Percentiles rank a stretch among this genome's conserved stretches.
Conservation (phyloP, 306 rosid genomes). For the Arachis stenosperma region DNA sequence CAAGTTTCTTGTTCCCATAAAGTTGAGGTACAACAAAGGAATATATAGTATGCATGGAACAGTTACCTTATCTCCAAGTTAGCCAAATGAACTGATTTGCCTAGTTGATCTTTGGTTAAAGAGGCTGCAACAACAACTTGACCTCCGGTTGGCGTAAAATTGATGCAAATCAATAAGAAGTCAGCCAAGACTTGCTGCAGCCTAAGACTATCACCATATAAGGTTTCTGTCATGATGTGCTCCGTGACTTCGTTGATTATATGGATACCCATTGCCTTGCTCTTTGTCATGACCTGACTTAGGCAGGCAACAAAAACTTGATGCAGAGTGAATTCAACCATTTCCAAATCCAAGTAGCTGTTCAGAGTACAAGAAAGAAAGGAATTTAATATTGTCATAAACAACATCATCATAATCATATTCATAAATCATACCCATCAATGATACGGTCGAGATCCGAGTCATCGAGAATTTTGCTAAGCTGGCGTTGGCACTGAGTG, state of each 20-base stretch:
- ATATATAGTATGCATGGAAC: not conserved
- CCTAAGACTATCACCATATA: constrained; percentile 73
- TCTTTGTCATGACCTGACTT: constrained; percentile 67
- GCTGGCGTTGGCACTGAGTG: constrained; percentile 70
- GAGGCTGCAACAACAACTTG: constrained; percentile 58
- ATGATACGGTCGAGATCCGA: constrained; percentile 76
- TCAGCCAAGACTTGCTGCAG: constrained; percentile 80
- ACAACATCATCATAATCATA: constrained; percentile 8
- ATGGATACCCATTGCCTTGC: constrained; percentile 53
- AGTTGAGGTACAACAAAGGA: not conserved
- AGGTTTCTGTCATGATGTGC: constrained; percentile 50
- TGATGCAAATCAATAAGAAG: constrained; percentile 61
- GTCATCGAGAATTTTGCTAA: constrained; percentile 78
- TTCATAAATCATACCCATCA: constrained; percentile 60
- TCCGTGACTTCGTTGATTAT: constrained; percentile 60
- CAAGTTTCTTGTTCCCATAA: not conserved
- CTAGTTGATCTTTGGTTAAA: constrained; percentile 60
- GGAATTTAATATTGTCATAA: constrained; percentile 20
- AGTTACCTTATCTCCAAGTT: constrained; percentile 69
- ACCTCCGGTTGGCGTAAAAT: constrained; percentile 62
- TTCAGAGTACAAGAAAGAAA: constrained; percentile 24
- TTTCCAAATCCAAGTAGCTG: constrained; percentile 76
- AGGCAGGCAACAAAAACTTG: constrained; percentile 68
- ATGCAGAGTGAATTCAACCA: constrained; percentile 71
- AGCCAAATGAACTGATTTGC: constrained; percentile 72